Evolutionary conservation across 2,329 filamentous ascomycete genomes (phyloP).

Genomic region (Venturiaceae sp.): DNA sequence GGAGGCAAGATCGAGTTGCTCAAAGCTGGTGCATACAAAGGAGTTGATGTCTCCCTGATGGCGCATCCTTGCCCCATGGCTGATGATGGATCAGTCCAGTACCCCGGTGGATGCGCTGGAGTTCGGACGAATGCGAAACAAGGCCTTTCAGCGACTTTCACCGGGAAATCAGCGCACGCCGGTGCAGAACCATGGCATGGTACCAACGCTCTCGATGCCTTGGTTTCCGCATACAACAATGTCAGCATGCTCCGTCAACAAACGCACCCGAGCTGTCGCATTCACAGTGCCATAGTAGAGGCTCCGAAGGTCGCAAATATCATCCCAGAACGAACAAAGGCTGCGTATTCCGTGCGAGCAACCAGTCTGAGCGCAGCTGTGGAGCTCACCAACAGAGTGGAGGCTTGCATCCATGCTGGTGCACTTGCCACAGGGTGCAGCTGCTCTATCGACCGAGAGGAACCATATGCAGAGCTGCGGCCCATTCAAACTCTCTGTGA

Average conservation of each 20-base stretch:
- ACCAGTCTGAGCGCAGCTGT: conserved; percentile 21
- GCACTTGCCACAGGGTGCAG: conserved; percentile 25
- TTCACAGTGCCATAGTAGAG: conserved; percentile 28
- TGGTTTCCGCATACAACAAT: conserved; percentile 24
- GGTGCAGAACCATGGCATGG: conserved; percentile 29
- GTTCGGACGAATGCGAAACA: not conserved
- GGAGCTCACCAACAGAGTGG: conserved; percentile 21
- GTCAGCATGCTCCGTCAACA: conserved; percentile 23
- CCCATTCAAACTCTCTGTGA: not conserved
- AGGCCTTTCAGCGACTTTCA: conserved; percentile 11
- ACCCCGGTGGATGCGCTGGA: not conserved
- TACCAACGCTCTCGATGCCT: conserved; percentile 30
- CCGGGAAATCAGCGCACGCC: conserved; percentile 24
- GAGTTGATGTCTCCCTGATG: conserved; percentile 23
- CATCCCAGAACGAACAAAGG: conserved; percentile 28
- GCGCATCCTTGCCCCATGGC: conserved; percentile 14
- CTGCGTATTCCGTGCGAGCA: conserved; percentile 31
- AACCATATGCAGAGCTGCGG: not conserved
- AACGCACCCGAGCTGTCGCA: conserved; percentile 25
- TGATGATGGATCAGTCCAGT: not conserved
- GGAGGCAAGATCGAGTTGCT: conserved; percentile 42
- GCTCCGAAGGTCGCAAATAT: conserved; percentile 30
- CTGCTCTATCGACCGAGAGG: not conserved
- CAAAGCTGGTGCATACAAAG: conserved; percentile 31
- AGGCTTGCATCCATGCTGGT: conserved; percentile 26